Percentiles rank a stretch among this genome's conserved stretches.
phyloP scores from a whole-genome alignment of 495 filamentous ascomycete species.

The Penicillium cinerascens region DNA sequence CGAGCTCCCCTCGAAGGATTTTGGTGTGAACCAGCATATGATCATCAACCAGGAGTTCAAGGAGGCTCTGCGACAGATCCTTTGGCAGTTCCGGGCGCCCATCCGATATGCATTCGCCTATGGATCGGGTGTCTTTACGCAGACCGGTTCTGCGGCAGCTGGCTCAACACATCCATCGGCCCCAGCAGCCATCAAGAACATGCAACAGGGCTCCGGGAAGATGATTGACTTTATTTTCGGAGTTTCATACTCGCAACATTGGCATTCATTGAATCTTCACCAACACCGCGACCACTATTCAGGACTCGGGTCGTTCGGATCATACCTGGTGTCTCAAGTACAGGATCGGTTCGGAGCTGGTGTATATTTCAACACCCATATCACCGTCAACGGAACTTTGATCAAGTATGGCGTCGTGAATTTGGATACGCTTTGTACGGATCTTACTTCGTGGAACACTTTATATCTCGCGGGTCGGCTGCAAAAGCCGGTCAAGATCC shows the following conservation, averaged over 20 bases:
- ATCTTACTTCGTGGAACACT: constrained; percentile 85
- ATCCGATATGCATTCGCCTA: constrained; percentile 97
- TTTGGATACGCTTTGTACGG: constrained; percentile 76
- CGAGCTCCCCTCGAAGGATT: constrained; percentile 82
- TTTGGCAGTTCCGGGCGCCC: constrained; percentile 90
- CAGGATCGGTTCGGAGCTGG: constrained; percentile 90
- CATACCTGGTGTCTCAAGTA: constrained; percentile 72
- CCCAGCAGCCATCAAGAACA: constrained; percentile 69
- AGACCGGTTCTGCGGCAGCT: constrained; percentile 52
- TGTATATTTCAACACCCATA: constrained; percentile 95
- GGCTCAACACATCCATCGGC: constrained; percentile 67
- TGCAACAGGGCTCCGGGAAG: constrained; percentile 81
- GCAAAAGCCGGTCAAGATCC: constrained; percentile 96
- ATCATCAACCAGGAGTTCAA: constrained; percentile 92
- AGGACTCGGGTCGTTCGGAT: constrained; percentile 76
- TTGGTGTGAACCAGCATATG: constrained; percentile 95
- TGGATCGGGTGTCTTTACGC: constrained; percentile 92
- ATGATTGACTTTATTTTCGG: constrained; percentile 99
- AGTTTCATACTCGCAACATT: constrained; percentile 91
- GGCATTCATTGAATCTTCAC: constrained; percentile 86
- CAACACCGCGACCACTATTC: constrained; percentile 95
- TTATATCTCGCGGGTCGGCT: constrained; percentile 91
- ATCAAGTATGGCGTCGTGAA: constrained; percentile 99
- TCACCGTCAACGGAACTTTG: constrained; percentile 90
- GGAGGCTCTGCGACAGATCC: constrained; percentile 77